Percentiles rank a stretch among this genome's conserved stretches.
Conservation (phyloP, 1,284 basidiomycete species). For the Fistulinella cinereoalba region DNA sequence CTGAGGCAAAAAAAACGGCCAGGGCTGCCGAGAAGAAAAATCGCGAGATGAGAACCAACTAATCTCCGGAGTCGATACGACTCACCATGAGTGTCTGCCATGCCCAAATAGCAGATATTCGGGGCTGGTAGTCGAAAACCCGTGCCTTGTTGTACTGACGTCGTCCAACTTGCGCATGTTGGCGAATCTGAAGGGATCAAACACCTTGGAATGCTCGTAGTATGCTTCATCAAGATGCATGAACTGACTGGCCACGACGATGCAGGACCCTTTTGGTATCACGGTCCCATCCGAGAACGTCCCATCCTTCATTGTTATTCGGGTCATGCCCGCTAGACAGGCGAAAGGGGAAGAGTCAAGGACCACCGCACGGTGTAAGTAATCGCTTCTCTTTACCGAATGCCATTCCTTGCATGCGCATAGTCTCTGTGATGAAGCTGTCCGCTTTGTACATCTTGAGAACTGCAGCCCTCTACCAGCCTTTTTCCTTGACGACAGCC, state of each 20-base stretch:
- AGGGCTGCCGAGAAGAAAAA: conserved; percentile 1
- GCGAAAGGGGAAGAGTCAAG: too few relatives aligned
- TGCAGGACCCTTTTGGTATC: conserved; percentile 35
- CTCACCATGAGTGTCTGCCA: conserved; percentile 17
- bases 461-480: conserved; percentile 44
- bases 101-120: conserved; percentile 17
- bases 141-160: conserved; percentile 17
- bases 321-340: conserved; percentile 29
- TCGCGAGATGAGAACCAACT: neutral
- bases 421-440: conserved; percentile 46
- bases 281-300: conserved; percentile 42
- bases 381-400: neutral
- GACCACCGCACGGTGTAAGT: too few relatives aligned
- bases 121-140: conserved; percentile 10
- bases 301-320: conserved; percentile 35
- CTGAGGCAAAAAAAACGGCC: conserved; percentile 20
- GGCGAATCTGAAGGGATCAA: conserved; percentile 36
- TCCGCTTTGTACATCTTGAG: conserved; percentile 44
- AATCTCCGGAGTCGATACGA: neutral
- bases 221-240: conserved; percentile 27
- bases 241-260: conserved; percentile 20
- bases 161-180: conserved; percentile 12
- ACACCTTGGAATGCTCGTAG: conserved; percentile 26
- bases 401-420: conserved; percentile 33
- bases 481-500: conserved; percentile 34